A percentile compares a stretch with the other conserved stretches of the same genome.
These are phyloP conservation scores for Urochloa ruziziensis DNA, from an alignment of 176 grass and related monocot species.

Conservation along the genomic window DNA sequence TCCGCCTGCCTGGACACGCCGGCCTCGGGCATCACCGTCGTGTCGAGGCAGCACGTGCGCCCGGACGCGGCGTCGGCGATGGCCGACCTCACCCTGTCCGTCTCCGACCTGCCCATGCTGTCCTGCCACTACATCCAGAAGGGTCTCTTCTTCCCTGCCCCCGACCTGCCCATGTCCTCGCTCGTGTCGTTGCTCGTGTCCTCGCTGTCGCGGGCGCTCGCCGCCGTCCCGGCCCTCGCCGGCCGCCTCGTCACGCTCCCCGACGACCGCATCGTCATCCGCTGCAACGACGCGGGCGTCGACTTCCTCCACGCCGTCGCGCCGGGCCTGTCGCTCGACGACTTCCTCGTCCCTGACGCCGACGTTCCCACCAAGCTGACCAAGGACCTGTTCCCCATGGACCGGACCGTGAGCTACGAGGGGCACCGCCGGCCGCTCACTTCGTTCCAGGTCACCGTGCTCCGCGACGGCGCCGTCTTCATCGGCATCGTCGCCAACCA, in stretches of 20 bases:
- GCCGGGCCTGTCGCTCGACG: constrained; percentile 35
- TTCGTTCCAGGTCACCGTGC: constrained; percentile 87
- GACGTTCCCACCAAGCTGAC: constrained; percentile 68
- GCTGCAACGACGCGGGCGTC: constrained; percentile 77
- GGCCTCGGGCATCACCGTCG: constrained; percentile 43
- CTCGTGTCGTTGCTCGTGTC: constrained; percentile 61
- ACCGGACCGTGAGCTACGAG: constrained; percentile 74
- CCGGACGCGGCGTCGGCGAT: constrained; percentile 50
- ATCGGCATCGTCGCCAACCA: constrained; percentile 80
- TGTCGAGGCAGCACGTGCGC: constrained; percentile 59
- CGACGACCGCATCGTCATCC: constrained; percentile 63
- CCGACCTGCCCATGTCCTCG: constrained; percentile 51
- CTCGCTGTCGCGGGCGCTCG: constrained; percentile 63
- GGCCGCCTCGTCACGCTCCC: constrained; percentile 75
- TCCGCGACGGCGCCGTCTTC: constrained; percentile 76
- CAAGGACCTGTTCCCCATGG: constrained; percentile 79
- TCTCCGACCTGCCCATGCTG: constrained; percentile 97
- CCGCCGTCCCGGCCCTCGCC: constrained; percentile 58
- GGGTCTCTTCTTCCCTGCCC: constrained; percentile 78
- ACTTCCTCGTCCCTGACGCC: constrained; percentile 53
- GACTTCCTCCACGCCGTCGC: constrained; percentile 70
- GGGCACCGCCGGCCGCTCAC: constrained; percentile 76
- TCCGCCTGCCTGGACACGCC: constrained; percentile 36
- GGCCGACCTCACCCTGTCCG: constrained; percentile 70
- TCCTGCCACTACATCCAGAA: constrained; percentile 99